phyloP scores from a whole-genome alignment of 164 flowering plant species.

The Macadamia integrifolia region DNA sequence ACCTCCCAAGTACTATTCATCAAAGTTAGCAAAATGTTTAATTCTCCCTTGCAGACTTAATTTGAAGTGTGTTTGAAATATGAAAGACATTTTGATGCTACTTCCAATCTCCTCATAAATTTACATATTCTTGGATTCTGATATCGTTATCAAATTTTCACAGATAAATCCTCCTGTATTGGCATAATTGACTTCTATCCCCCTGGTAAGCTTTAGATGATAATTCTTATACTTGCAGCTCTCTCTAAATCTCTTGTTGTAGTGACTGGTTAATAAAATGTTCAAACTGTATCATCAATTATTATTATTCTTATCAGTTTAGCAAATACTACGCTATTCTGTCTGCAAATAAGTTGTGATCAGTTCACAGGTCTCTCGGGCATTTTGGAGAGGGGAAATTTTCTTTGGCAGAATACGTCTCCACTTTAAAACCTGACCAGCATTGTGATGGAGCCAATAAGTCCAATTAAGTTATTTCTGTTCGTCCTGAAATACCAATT shows the following conservation, averaged over 20 bases:
- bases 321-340: neutral
- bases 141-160: neutral
- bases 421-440: slow-evolving; percentile 66
- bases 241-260: no score
- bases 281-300: neutral
- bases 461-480: slow-evolving; percentile 27
- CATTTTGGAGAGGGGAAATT: slow-evolving; percentile 56
- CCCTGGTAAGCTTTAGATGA: no score
- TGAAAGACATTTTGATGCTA: no score
- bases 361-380: slow-evolving; percentile 49
- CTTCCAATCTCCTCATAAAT: no score
- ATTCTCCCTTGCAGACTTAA: no score
- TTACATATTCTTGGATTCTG: no score
- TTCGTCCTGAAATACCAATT: slow-evolving; percentile 48
- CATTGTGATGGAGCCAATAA: slow-evolving; percentile 30
- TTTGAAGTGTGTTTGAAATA: no score
- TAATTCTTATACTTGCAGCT: no score
- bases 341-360: slow-evolving; percentile 6
- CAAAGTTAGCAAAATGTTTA: no score
- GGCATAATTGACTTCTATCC: no score
- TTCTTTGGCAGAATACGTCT: slow-evolving; percentile 62
- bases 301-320: neutral
- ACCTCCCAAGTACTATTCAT: no score
- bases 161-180: neutral
- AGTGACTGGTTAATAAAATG: neutral